phyloP scores from a whole-genome alignment of 176 grass and related monocot species.

The Aegilops longissima region DNA sequence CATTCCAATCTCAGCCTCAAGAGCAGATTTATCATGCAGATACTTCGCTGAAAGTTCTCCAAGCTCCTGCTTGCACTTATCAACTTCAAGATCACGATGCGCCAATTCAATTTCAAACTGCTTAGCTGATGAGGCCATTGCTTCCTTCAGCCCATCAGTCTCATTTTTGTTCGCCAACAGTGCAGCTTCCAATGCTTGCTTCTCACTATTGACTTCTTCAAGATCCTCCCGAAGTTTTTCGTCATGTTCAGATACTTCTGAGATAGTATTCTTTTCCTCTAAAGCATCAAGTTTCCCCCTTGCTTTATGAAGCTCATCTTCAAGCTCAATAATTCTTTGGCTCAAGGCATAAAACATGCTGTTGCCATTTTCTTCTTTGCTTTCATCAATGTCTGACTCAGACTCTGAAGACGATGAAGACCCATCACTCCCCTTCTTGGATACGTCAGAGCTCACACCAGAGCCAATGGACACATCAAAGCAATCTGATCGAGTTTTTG shows the following conservation, averaged over 20 bases:
- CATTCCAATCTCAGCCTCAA: slow-evolving; percentile 50
- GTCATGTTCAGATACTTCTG: slow-evolving; percentile 34
- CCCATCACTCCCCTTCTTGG: slow-evolving; percentile 63
- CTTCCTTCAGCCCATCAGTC: slow-evolving; percentile 56
- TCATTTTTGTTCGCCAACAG: slow-evolving; percentile 51
- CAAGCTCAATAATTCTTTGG: slow-evolving; percentile 70
- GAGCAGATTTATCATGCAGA: slow-evolving; percentile 59
- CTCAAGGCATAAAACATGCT: slow-evolving; percentile 55
- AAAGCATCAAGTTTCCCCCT: slow-evolving; percentile 52
- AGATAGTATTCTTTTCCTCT: slow-evolving; percentile 47
- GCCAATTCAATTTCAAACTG: slow-evolving; percentile 59
- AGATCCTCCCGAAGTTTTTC: slow-evolving; percentile 41
- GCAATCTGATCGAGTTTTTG: slow-evolving; percentile 35
- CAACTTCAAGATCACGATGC: slow-evolving; percentile 52
- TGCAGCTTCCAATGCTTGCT: slow-evolving; percentile 46
- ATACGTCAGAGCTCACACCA: slow-evolving; percentile 44
- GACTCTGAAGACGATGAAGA: slow-evolving; percentile 80
- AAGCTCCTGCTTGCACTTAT: slow-evolving; percentile 53
- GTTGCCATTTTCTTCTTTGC: slow-evolving; percentile 51
- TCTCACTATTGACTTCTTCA: slow-evolving; percentile 40
- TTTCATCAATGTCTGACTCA: slow-evolving; percentile 63
- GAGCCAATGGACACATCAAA: slow-evolving; percentile 58
- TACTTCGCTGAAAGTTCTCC: slow-evolving; percentile 43
- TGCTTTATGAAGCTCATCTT: slow-evolving; percentile 67
- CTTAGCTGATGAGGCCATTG: slow-evolving; percentile 51